Evolutionary conservation across 768 basidiomycete species (phyloP).

Genomic region (Imleria badia): DNA sequence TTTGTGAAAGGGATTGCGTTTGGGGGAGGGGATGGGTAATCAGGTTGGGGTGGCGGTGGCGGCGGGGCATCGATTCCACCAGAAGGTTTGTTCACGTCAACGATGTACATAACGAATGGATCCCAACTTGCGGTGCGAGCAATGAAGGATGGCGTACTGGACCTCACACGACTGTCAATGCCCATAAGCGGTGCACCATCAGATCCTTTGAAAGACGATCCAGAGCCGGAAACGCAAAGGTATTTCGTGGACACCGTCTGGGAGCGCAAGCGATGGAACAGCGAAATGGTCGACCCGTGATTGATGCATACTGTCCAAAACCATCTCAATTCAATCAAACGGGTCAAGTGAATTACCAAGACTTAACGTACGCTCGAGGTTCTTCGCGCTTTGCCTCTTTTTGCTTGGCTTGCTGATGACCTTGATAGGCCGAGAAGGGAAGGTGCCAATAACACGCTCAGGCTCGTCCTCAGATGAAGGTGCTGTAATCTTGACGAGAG

Average conservation of each 20-base stretch:
- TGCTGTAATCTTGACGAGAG: constrained; percentile 85
- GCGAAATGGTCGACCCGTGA: constrained; percentile 92
- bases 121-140: constrained; percentile 92
- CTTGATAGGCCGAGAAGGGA: constrained; percentile 94
- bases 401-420: constrained; percentile 98
- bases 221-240: constrained; percentile 91
- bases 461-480: constrained; percentile 77
- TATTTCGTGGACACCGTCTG: constrained; percentile 97
- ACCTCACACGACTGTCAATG: constrained; percentile 65
- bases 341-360: constrained; percentile 9
- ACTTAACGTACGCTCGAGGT: constrained; percentile 74
- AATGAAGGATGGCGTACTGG: constrained; percentile 83
- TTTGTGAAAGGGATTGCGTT: constrained; percentile 86
- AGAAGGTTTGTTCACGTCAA: constrained; percentile 84
- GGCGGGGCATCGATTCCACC: constrained; percentile 76
- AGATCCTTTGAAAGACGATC: constrained; percentile 89
- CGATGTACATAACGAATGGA: constrained; percentile 96
- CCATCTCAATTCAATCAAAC: constrained; percentile 13
- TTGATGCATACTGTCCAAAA: constrained; percentile 79
- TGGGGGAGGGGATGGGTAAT: constrained; percentile 89
- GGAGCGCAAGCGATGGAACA: constrained; percentile 94
- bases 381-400: constrained; percentile 93
- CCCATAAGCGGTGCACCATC: constrained; percentile 88
- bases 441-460: constrained; percentile 82
- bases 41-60: constrained; percentile 79